These are phyloP conservation scores for Cladorrhinum samala DNA, from an alignment of 495 filamentous ascomycete species.

Conservation along the genomic window DNA sequence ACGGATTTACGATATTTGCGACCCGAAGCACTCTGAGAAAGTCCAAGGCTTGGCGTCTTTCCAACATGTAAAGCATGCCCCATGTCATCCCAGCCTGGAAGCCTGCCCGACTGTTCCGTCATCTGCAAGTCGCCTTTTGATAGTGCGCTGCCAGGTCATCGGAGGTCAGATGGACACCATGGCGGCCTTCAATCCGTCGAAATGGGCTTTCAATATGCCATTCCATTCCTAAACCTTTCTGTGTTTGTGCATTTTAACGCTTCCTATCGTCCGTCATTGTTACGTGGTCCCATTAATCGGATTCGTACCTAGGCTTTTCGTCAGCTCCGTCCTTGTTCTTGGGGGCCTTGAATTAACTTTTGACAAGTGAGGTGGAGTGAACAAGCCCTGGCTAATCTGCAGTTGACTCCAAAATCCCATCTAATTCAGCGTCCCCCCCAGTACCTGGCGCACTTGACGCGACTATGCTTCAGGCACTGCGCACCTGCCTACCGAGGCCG, in stretches of 20 bases:
- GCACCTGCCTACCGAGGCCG: neutral
- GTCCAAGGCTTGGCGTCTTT: too few species aligned
- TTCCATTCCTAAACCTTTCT: too few species aligned
- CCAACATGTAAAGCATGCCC: too few species aligned
- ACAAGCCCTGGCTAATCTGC: neutral
- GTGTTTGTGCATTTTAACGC: too few species aligned
- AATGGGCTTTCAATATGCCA: neutral
- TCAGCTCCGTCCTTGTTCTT: too few species aligned
- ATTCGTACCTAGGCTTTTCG: neutral
- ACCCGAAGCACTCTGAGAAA: too few species aligned
- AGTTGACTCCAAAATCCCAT: neutral
- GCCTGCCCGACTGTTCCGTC: neutral
- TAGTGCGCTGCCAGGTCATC: neutral
- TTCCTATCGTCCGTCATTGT: neutral
- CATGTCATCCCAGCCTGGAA: neutral
- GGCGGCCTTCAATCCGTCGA: too few species aligned
- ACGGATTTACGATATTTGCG: neutral
- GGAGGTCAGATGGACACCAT: neutral
- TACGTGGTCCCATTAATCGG: neutral
- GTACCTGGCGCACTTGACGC: neutral
- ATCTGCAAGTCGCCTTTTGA: too few species aligned
- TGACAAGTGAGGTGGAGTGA: neutral
- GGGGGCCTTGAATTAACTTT: neutral
- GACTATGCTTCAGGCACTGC: neutral
- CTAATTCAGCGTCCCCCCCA: neutral